phyloP scores from a whole-genome alignment of 176 grass and related monocot species.

The Oropetium thomaeum region DNA sequence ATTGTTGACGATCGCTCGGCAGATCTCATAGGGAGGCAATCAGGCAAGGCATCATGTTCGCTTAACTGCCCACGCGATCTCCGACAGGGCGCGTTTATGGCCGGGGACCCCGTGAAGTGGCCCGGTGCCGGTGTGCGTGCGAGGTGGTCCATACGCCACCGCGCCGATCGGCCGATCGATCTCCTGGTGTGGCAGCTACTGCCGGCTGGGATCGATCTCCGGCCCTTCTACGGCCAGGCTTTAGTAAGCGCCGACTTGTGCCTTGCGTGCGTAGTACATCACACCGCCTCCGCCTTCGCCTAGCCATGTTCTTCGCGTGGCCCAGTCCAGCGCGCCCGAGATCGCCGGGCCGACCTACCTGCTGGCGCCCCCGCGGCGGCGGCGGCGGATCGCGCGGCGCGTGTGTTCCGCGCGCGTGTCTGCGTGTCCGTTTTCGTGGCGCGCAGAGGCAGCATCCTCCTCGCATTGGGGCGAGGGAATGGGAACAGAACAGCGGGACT shows the following conservation, averaged over 20 bases:
- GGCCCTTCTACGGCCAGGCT: neutral
- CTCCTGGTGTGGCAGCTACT: neutral
- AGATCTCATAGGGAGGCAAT: neutral
- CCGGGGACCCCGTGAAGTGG: constrained; percentile 29
- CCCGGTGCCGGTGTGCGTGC: neutral
- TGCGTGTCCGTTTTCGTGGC: neutral
- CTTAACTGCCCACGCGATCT: constrained; percentile 35
- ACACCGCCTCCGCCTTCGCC: neutral
- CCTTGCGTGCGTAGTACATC: constrained; percentile 1
- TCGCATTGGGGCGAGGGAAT: neutral
- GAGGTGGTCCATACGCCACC: constrained; percentile 15
- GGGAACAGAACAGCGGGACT: neutral
- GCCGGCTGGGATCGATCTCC: constrained; percentile 8
- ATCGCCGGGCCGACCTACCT: too few relatives aligned
- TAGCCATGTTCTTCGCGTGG: neutral
- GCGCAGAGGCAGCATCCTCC: neutral
- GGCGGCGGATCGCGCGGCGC: neutral
- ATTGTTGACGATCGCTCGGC: neutral
- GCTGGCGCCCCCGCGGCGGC: too few relatives aligned
- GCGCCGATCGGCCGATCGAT: neutral
- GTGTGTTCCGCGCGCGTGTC: neutral
- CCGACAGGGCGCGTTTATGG: constrained; percentile 37
- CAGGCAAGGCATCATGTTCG: constrained; percentile 14
- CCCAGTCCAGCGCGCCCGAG: neutral
- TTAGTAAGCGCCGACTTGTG: neutral